Evolutionary conservation across 495 filamentous ascomycete genomes (phyloP).

Genomic region (Penicillium argentinense): DNA sequence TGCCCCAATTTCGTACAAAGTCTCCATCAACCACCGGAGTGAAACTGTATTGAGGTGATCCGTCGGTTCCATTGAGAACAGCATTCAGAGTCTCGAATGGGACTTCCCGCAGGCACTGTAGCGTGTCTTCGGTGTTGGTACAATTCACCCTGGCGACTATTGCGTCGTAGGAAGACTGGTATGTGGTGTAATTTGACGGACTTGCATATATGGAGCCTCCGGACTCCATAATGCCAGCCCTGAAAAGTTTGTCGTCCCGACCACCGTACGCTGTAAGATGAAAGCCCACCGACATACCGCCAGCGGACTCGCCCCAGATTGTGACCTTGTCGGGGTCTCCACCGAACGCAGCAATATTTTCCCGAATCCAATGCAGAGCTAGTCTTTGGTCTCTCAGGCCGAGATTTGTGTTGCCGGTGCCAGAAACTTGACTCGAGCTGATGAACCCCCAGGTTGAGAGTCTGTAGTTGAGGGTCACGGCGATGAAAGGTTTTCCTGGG

Average conservation of each 20-base stretch:
- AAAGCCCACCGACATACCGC: constrained; percentile 51
- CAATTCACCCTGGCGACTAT: constrained; percentile 40
- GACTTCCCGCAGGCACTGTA: constrained; percentile 49
- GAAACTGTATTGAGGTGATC: constrained; percentile 33
- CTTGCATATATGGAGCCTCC: constrained; percentile 40
- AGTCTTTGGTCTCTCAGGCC: constrained; percentile 59
- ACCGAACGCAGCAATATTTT: constrained; percentile 56
- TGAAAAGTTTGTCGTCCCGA: constrained; percentile 44
- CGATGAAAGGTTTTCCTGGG: constrained; percentile 55
- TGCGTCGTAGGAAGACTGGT: constrained; percentile 39
- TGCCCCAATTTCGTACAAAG: constrained; percentile 43
- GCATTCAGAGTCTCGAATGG: constrained; percentile 43
- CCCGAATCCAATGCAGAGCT: constrained; percentile 61
- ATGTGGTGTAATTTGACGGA: constrained; percentile 33
- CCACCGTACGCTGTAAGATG: constrained; percentile 56
- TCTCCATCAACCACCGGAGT: constrained; percentile 51
- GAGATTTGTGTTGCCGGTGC: constrained; percentile 53
- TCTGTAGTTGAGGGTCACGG: constrained; percentile 61
- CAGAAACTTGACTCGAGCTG: constrained; percentile 27
- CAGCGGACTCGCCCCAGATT: constrained; percentile 67
- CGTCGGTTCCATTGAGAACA: constrained; percentile 35
- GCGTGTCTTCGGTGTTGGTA: constrained; percentile 32
- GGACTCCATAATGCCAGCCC: constrained; percentile 48
- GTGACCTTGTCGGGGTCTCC: constrained; percentile 61
- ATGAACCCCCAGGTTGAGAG: constrained; percentile 57